Base-by-base conservation (phyloP, 148 eudicot species). In the Vaccinium macrocarpon region DNA sequence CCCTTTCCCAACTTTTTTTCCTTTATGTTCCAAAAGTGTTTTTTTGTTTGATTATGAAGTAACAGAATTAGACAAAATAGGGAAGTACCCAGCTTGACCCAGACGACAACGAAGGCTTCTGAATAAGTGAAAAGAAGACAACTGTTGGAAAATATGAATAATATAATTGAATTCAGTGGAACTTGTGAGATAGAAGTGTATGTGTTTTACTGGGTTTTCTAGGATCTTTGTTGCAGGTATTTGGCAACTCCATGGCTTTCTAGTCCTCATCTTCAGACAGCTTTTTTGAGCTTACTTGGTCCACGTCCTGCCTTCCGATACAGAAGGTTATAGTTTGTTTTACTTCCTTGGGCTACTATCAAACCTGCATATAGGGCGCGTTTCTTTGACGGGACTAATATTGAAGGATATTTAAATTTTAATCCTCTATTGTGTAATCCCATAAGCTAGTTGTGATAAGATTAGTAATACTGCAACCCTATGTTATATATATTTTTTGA, bases 171-270 rank as follows among this genome's bases (percentile, higher is more conserved):
- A 42, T 42, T 42, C 46, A 5, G 46, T 42, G 46, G 5, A 4
- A 4, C 6, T 42, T 42, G 46, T 4, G 6, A 42, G 46, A 42
- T 42, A 42, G 46, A 42, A 42, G 46, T 42, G 46, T 42, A 1
- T 42, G 46, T 42, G 46, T 42, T 42, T 82, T 2, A 68, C 15
- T 72, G 23, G 6, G 80, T 57, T 79, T 57, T 68, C 53, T n/a
- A 46, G 51, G 21, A 27, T 73, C 8, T 81, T 25, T 81, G 46
- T 82, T 62, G 56, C 86, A 97, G 99, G 92, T 95, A 90, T 85
- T 90, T 91, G 88, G 87, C 91, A n/a, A 97, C 98, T 27, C 95
- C 97, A 5, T 97, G 99, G 98, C 90, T 97, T 71, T 94, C 95
- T 35, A 91, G 99, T 89, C 99, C 99, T 1, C 98, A 97, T 88